A percentile compares a stretch with the other conserved stretches of the same genome.
These are phyloP conservation scores for Coelastrella sp. DNA, from an alignment of 139 green algal genomes.

Conservation along the genomic window DNA sequence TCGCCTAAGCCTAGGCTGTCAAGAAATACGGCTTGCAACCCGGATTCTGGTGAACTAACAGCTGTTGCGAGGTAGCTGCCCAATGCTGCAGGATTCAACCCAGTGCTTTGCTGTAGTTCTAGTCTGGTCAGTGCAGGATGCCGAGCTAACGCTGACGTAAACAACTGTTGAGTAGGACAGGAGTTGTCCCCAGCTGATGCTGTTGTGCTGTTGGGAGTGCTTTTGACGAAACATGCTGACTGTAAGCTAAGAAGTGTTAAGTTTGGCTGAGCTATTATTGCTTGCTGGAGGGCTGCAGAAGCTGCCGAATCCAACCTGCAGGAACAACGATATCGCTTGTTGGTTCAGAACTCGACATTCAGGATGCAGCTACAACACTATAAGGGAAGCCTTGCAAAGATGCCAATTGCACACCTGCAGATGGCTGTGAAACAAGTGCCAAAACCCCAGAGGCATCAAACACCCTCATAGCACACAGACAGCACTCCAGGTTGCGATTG, in stretches of 20 bases:
- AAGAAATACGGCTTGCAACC: background rate
- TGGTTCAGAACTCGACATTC: no score
- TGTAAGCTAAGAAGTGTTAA: background rate
- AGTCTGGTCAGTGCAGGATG: background rate
- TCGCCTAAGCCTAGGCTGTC: background rate
- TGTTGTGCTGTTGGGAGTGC: background rate
- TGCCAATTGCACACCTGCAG: background rate
- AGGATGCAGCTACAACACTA: no score
- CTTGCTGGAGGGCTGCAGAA: background rate
- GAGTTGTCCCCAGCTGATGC: no score
- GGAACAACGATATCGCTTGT: no score
- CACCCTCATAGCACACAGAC: no score
- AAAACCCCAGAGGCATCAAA: no score
- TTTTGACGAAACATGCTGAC: background rate
- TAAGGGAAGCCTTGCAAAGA: background rate
- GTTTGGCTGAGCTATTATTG: background rate
- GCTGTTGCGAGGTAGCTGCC: background rate
- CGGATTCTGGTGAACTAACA: background rate
- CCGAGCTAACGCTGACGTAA: background rate
- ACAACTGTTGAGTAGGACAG: background rate
- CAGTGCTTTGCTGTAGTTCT: background rate
- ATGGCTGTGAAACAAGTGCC: background rate
- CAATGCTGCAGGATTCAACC: background rate
- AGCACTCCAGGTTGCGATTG: no score
- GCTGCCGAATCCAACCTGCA: conserved; percentile 1